Base-by-base conservation (phyloP, 257 asterid species). In the Gardenia jasminoides region DNA sequence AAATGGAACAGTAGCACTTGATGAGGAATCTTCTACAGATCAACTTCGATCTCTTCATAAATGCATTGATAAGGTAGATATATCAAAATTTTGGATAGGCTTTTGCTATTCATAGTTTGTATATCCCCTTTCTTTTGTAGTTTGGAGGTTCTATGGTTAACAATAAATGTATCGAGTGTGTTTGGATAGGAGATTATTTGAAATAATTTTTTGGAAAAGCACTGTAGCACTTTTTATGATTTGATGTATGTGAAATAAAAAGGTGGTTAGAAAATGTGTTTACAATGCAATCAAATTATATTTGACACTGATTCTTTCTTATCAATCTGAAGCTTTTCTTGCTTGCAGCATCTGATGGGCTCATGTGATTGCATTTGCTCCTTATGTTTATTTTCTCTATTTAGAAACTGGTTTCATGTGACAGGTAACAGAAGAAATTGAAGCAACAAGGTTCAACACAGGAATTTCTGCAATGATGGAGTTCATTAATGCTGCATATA, bases 401-500 rank as follows among this genome's bases (percentile, higher is more conserved):
- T 2, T n/a, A 17, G 20, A 66, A 44, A 72, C 30, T 82, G 61
- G 62, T 83, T 84, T 82, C 20, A 31, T 70, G 43, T 80, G 61
- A 74, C 76, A 95, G 99, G 96, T 95, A 36, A 90, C 96, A 0
- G 96, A 89, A 87, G 99, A 95, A 91, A 86, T 90, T 79, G 99
- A 95, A 92, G 97, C 89, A 83, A 95, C 97, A 8, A 83, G 99
- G 72, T 95, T 93, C 89, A 95, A 95, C 83, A 95, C 99, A 56
- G 99, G 98, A 83, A 95, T 95, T 85, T 95, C 99, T 84, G 97
- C 98, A 61, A 92, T 96, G 99, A 96, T 96, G 99, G 99, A 93
- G 92, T 96, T 96, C 84, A 88, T 84, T 54, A 96, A 96, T 82
- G 96, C 95, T 54, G 98, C 98, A 59, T 87, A 96, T 89, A 96